Percentiles rank a stretch among this genome's conserved stretches.
Evolutionary conservation across 306 rosid species (phyloP).

Genomic region (Mimosa bimucronata): DNA sequence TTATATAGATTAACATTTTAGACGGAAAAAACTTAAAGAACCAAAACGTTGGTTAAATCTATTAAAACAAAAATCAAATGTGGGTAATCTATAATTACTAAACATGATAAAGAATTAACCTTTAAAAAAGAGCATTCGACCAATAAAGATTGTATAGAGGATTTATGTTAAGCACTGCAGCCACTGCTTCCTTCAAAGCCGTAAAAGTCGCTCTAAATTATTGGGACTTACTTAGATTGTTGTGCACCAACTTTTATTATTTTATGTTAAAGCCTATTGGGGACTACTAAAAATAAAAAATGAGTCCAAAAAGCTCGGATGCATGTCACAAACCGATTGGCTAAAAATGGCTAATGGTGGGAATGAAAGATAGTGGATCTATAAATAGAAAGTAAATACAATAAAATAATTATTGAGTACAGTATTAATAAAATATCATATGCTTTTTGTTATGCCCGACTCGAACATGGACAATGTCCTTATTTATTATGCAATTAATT

Average conservation of each 20-base stretch:
- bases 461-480: not conserved
- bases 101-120: too few relatives aligned
- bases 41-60: too few relatives aligned
- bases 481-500: not conserved
- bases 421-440: not conserved
- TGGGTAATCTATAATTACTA: too few relatives aligned
- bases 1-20: too few relatives aligned
- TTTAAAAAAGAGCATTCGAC: too few relatives aligned
- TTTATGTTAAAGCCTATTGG: constrained; percentile 16
- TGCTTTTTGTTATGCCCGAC: not conserved
- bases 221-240: constrained; percentile 29
- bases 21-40: too few relatives aligned
- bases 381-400: not conserved
- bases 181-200: constrained; percentile 22
- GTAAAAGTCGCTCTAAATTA: constrained; percentile 42
- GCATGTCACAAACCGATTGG: constrained; percentile 39
- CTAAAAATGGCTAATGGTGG: not conserved
- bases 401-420: not conserved
- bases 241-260: constrained; percentile 42
- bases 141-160: not conserved
- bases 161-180: not conserved
- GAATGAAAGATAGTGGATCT: constrained; percentile 6
- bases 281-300: not conserved
- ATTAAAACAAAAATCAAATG: too few relatives aligned
- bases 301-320: constrained; percentile 8